A percentile compares a stretch with the other conserved stretches of the same genome.
These are phyloP conservation scores for Nemania sp. DNA, from an alignment of 2,329 filamentous ascomycete genomes.

Conservation along the genomic window DNA sequence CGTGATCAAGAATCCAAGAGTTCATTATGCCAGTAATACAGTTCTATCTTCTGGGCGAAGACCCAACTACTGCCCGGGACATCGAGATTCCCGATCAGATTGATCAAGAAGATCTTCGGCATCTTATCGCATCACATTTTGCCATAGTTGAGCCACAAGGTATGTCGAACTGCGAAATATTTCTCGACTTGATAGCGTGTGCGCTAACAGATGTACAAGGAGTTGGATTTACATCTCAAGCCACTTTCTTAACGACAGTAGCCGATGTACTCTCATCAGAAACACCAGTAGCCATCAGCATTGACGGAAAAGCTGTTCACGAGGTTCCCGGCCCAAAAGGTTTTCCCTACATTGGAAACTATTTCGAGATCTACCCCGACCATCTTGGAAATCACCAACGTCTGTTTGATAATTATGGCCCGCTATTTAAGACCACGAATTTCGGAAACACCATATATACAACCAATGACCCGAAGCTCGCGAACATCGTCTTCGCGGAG, in stretches of 20 bases:
- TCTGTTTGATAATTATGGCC: constrained; percentile 56
- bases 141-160: constrained; percentile 48
- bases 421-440: constrained; percentile 55
- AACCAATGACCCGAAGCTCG: constrained; percentile 54
- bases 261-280: constrained; percentile 42
- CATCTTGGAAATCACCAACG: constrained; percentile 60
- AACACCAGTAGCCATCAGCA: constrained; percentile 46
- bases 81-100: constrained; percentile 43
- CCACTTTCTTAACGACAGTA: constrained; percentile 38
- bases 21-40: constrained; percentile 42
- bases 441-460: constrained; percentile 54
- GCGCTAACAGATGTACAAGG: constrained; percentile 31
- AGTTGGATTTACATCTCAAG: constrained; percentile 43
- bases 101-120: constrained; percentile 44
- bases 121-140: constrained; percentile 48
- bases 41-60: constrained; percentile 49
- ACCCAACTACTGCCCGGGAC: constrained; percentile 40
- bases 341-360: constrained; percentile 55
- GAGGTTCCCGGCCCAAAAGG: constrained; percentile 54
- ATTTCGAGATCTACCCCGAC: constrained; percentile 59
- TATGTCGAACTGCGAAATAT: constrained; percentile 25
- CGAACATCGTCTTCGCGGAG: constrained; percentile 52
- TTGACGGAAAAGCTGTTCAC: constrained; percentile 54
- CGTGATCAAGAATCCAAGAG: background rate
- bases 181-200: background rate